phyloP scores from a whole-genome alignment of 2,329 filamentous ascomycete genomes.

The Aureobasidium sp. region DNA sequence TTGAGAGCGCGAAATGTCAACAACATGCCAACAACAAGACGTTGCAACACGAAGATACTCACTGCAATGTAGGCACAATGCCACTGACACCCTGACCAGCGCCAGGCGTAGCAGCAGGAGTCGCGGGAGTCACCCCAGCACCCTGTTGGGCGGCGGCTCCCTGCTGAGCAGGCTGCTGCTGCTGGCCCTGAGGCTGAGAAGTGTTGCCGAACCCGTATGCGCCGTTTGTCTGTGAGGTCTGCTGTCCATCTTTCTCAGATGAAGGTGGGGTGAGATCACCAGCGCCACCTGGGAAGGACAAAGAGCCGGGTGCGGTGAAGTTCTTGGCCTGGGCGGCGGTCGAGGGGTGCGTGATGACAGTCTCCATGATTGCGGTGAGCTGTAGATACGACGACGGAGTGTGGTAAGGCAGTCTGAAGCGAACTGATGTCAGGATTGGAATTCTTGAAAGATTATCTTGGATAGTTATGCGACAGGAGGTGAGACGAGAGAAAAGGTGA shows the following conservation, averaged over 20 bases:
- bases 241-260: constrained; percentile 59
- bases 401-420: constrained; percentile 20
- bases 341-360: constrained; percentile 79
- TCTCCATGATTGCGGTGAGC: constrained; percentile 61
- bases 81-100: constrained; percentile 78
- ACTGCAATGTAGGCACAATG: constrained; percentile 91
- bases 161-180: constrained; percentile 17
- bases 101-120: constrained; percentile 85
- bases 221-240: constrained; percentile 42
- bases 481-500: not conserved
- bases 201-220: constrained; percentile 45
- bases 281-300: constrained; percentile 83
- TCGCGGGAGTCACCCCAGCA: constrained; percentile 78
- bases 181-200: constrained; percentile 47
- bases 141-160: constrained; percentile 40
- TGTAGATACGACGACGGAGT: constrained; percentile 22
- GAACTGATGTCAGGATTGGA: constrained; percentile 13
- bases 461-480: not conserved
- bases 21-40: constrained; percentile 23
- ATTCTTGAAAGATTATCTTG: constrained; percentile 13
- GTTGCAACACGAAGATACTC: constrained; percentile 55
- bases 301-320: constrained; percentile 85
- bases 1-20: constrained; percentile 40
- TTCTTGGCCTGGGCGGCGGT: constrained; percentile 91
- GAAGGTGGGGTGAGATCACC: constrained; percentile 76